A percentile compares a stretch with the other conserved stretches of the same genome.
These are phyloP conservation scores for Sporothrix euskadiensis DNA, from an alignment of 2,329 filamentous ascomycete genomes.

Conservation along the genomic window DNA sequence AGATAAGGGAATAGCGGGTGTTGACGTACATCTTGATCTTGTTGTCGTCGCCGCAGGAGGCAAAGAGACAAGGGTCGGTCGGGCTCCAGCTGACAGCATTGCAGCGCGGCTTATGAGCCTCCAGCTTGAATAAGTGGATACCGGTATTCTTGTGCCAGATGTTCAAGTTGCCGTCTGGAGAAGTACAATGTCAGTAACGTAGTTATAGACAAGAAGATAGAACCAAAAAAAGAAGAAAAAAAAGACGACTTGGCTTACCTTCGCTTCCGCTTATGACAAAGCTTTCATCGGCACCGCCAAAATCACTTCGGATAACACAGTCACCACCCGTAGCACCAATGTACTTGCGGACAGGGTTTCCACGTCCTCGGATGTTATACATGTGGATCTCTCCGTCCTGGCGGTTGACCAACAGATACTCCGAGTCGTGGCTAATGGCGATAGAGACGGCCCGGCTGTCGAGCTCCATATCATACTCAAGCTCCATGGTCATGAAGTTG, in stretches of 20 bases:
- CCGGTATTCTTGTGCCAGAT: constrained; percentile 91
- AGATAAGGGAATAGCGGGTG: not conserved
- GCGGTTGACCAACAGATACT: constrained; percentile 78
- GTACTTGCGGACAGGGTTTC: constrained; percentile 68
- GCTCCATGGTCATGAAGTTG: constrained; percentile 71
- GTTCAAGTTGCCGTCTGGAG: constrained; percentile 65
- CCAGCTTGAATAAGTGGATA: constrained; percentile 70
- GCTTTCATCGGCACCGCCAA: constrained; percentile 88
- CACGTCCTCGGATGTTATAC: constrained; percentile 72
- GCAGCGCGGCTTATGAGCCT: constrained; percentile 73
- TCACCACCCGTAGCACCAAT: constrained; percentile 72
- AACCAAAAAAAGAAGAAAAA: not conserved
- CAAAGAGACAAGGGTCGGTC: constrained; percentile 77
- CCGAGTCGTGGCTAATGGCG: constrained; percentile 77
- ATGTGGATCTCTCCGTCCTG: constrained; percentile 74
- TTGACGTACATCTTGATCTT: constrained; percentile 73
- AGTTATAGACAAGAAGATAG: not conserved
- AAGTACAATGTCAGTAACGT: constrained; percentile 17
- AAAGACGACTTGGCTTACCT: constrained; percentile 54
- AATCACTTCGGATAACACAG: constrained; percentile 77
- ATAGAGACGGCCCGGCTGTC: constrained; percentile 74
- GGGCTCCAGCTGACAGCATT: constrained; percentile 93
- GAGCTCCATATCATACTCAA: constrained; percentile 72
- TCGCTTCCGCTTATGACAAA: constrained; percentile 92
- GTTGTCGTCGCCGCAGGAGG: constrained; percentile 85